Percentiles rank a stretch among this genome's conserved stretches.
These are phyloP conservation scores for Phtheirospermum japonicum DNA, from an alignment of 257 asterid species.

Conservation along the genomic window DNA sequence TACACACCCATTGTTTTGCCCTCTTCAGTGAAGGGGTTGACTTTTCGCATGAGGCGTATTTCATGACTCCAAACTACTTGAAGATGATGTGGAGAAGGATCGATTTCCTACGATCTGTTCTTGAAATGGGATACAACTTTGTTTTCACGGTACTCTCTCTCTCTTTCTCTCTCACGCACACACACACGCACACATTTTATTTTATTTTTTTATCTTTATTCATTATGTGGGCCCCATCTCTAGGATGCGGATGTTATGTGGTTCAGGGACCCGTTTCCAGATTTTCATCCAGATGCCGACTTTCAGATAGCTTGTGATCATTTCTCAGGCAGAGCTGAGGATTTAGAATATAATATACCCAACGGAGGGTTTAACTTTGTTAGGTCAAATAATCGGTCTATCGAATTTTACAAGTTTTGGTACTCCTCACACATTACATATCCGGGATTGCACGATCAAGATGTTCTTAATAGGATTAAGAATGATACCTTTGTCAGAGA, in stretches of 20 bases:
- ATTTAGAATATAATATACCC: slow-evolving; percentile 38
- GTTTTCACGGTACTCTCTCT: slow-evolving; percentile 55
- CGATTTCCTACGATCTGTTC: slow-evolving; percentile 56
- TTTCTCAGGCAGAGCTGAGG: slow-evolving; percentile 55
- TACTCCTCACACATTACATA: slow-evolving; percentile 44
- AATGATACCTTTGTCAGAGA: slow-evolving; percentile 42
- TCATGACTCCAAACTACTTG: slow-evolving; percentile 63
- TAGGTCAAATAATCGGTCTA: slow-evolving; percentile 54
- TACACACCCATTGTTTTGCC: slow-evolving; percentile 54
- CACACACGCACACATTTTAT: no score
- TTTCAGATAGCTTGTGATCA: slow-evolving; percentile 75
- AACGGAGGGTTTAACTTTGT: slow-evolving; percentile 74
- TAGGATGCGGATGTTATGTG: slow-evolving; percentile 78
- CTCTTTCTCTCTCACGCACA: slow-evolving; percentile 14
- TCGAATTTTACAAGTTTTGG: slow-evolving; percentile 77
- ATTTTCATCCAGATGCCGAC: slow-evolving; percentile 51
- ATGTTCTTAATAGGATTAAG: slow-evolving; percentile 63
- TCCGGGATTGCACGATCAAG: slow-evolving; percentile 75
- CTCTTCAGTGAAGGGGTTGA: slow-evolving; percentile 51
- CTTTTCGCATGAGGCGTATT: slow-evolving; percentile 66
- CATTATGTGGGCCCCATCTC: slow-evolving; percentile 14
- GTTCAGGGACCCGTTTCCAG: slow-evolving; percentile 68
- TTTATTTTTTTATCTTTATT: neutral
- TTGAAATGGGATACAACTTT: slow-evolving; percentile 67
- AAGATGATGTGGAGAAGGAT: slow-evolving; percentile 81